Base-by-base conservation (phyloP, 2,329 filamentous ascomycete genomes). In the Colletotrichum lentis region DNA sequence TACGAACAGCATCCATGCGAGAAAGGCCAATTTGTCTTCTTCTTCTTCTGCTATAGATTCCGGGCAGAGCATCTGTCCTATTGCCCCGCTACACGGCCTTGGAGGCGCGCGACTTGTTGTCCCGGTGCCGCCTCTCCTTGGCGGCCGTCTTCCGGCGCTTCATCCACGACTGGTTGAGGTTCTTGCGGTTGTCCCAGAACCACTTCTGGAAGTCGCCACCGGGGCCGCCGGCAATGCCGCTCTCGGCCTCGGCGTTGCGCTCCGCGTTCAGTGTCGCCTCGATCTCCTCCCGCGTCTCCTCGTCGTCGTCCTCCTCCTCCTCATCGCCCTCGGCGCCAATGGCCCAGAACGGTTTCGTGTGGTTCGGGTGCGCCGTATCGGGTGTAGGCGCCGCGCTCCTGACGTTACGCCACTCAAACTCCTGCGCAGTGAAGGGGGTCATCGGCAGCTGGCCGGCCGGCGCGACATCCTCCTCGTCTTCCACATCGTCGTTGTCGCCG, bases 331-430 rank as follows among this genome's bases (percentile, higher is more conserved):
- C 80, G 12, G 83, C 81, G 1, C 81, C 57, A 71, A 74, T 80
- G 47, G 84, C 78, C 84, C 86, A 89, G 31, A 90, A 83, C 70
- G 84, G 82, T 74, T 90, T 90, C 64, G 82, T 85, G 35, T 88
- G 87, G 47, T 84, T 88, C 2, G 92, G 89, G 68, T 94, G 89
- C 1, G 93, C 93, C 0, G 96, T 98, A 76, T 99, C 96, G 0
- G 96, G 96, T 0, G 96, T 99, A 0, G 96, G 96, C 2, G 96
- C 96, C 6, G 94, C 94, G 76, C 94, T 97, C 64, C 96, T 87
- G n/a, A 92, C 76, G 58, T 86, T 87, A 70, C 94, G 87, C 80
- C 84, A 88, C 73, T 93, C 90, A 37, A 95, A 83, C 72, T 98
- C 95, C 72, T 90, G 87, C 70, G 90, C 88, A 0, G 92, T 93